Conservation (phyloP, 441 rosid genomes). For the Capsella rubella region DNA sequence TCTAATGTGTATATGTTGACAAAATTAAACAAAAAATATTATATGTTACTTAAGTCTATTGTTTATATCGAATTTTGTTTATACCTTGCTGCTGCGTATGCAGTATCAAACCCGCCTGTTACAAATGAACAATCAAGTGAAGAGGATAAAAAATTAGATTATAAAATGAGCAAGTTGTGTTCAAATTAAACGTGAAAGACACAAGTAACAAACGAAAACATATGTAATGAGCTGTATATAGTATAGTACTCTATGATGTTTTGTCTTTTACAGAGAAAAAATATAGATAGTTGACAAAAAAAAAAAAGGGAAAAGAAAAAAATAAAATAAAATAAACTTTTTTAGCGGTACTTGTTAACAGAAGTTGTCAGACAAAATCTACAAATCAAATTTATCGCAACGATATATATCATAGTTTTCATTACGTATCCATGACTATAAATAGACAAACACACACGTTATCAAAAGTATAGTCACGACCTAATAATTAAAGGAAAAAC, state of each 20-base stretch:
- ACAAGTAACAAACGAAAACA: conserved; percentile 25
- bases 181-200: conserved; percentile 2
- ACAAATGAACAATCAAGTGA: not conserved
- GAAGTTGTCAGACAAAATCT: conserved; percentile 34
- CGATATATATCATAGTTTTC: conserved; percentile 4
- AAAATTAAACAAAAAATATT: not conserved
- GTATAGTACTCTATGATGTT: conserved; percentile 7
- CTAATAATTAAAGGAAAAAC: not conserved
- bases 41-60: not conserved
- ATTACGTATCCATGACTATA: conserved; percentile 17
- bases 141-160: not conserved
- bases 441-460: conserved; percentile 18
- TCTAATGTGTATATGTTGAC: conserved; percentile 25
- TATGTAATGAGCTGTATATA: conserved; percentile 1
- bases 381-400: not conserved
- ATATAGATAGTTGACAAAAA: not conserved
- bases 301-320: too few species aligned
- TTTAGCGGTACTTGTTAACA: conserved; percentile 16
- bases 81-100: conserved; percentile 50
- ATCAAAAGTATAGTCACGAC: not conserved
- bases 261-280: not conserved
- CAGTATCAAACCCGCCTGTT: conserved; percentile 49
- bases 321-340: not conserved
- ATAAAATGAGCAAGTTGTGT: not conserved
- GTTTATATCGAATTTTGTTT: not conserved